Percentiles rank a stretch among this genome's conserved stretches.
These are phyloP conservation scores for Bipolaris cookei DNA, from an alignment of 2,329 filamentous ascomycete genomes.

Conservation along the genomic window DNA sequence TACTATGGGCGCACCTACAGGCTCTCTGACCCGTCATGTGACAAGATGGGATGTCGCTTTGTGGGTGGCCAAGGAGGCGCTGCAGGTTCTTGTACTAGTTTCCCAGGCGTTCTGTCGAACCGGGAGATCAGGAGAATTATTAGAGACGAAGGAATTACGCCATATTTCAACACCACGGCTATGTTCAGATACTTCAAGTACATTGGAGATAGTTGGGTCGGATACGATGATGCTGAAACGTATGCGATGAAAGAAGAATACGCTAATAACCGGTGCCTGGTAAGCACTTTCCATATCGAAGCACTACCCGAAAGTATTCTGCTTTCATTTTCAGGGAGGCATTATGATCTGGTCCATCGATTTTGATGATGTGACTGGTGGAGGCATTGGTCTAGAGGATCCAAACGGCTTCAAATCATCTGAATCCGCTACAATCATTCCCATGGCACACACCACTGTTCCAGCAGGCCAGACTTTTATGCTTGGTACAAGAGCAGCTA, in stretches of 20 bases:
- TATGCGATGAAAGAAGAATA: slow-evolving; percentile 53
- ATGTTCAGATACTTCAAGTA: slow-evolving; percentile 44
- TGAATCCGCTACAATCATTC: slow-evolving; percentile 8
- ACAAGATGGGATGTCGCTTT: slow-evolving; percentile 45
- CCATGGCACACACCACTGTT: slow-evolving; percentile 5
- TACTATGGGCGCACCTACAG: slow-evolving; percentile 54
- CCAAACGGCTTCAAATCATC: slow-evolving; percentile 13
- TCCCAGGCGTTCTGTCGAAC: slow-evolving; percentile 39
- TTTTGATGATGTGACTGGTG: slow-evolving; percentile 18
- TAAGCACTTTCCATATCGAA: too few species aligned
- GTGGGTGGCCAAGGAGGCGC: slow-evolving; percentile 18
- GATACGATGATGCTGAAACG: slow-evolving; percentile 49
- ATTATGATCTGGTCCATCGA: slow-evolving; percentile 31
- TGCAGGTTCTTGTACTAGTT: slow-evolving; percentile 30
- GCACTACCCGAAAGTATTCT: slow-evolving; percentile 43
- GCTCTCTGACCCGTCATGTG: slow-evolving; percentile 18
- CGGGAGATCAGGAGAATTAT: slow-evolving; percentile 46
- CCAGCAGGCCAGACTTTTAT: slow-evolving; percentile 10
- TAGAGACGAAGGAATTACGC: slow-evolving; percentile 23
- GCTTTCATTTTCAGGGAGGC: slow-evolving; percentile 29
- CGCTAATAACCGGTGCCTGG: neutral
- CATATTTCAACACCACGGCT: slow-evolving; percentile 31
- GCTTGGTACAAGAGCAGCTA: slow-evolving; percentile 3
- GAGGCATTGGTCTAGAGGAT: slow-evolving; percentile 11
- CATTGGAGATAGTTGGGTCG: slow-evolving; percentile 46